Conservation (phyloP, 225 moss, liverwort and hornwort species). For the Marchantia polymorpha region DNA sequence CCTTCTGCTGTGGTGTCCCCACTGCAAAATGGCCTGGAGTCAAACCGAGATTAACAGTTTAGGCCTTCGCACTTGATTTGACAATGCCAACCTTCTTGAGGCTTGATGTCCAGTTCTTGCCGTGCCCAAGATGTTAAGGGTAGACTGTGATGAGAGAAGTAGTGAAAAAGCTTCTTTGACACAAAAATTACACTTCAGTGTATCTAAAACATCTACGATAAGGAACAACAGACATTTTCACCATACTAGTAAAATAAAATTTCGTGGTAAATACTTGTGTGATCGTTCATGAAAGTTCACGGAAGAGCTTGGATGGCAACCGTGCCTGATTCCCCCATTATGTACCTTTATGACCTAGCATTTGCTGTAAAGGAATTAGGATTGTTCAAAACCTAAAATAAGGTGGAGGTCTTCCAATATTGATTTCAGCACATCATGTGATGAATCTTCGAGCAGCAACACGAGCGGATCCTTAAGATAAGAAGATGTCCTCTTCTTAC, state of each 20-base stretch:
- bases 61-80: not conserved
- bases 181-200: not conserved
- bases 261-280: not conserved
- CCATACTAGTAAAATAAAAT: not conserved
- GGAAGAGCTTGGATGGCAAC: not conserved
- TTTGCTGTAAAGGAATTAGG: not conserved
- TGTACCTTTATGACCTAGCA: not conserved
- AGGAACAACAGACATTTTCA: not conserved
- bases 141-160: not conserved
- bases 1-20: slow-evolving; percentile 69
- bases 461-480: slow-evolving; percentile 82
- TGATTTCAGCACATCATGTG: slow-evolving; percentile 61
- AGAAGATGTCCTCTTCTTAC: slow-evolving; percentile 73
- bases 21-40: slow-evolving; percentile 73
- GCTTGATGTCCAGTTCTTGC: not conserved
- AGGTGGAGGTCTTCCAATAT: slow-evolving; percentile 64
- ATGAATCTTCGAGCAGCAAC: slow-evolving; percentile 67
- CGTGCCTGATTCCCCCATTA: not conserved
- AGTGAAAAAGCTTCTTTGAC: not conserved
- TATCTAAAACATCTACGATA: not conserved
- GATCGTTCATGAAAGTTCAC: not conserved
- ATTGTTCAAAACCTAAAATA: slow-evolving; percentile 60
- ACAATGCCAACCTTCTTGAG: not conserved
- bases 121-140: not conserved
- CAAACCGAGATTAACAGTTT: not conserved